Evolutionary conservation across 352 stramenopile species (phyloP), one percentile per base, ranked within the genome.

Genomic region (Phytophthora brassicae): DNA sequence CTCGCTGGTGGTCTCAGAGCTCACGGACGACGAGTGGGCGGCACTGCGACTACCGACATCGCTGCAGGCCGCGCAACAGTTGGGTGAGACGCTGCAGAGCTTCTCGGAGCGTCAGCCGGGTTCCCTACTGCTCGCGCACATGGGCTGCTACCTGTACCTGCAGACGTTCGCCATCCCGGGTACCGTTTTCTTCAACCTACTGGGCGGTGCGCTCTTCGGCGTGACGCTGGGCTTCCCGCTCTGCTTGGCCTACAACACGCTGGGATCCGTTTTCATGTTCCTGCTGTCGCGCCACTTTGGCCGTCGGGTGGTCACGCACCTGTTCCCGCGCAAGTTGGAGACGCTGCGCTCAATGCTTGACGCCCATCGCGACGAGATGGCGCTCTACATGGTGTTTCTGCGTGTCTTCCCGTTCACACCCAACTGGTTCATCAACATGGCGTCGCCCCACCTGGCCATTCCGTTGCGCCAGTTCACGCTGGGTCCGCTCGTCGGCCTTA

Each of bases 371-470:
- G 70, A 89, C 59, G 81, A 93, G 60, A 75, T 93, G 52, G 77
- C 71, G 58, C 66, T 91, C n/a, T 93, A 93, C 68, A 90, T 91
- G 76, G 68, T 91, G 20, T 93, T 91, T 61, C 51, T 93, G 49
- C 79, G 84, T 26, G 80, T 93, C 4, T 93, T 93, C 58, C 84
- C 84, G 24, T 91, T 93, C 64, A 89, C 84, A 16, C 84, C 84
- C 61, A 93, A 93, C 60, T 93, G 84, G 84, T 93, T 93, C 50
- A 89, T 93, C 72, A 93, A 93, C 75, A 68, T 93, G 68, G 83
- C 84, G 56, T 88, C 84, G 31, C 81, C 84, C 31, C 84, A 93
- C 39, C 55, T 93, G 44, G 66, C 75, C 20, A 91, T 93, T 54
- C 79, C 84, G 23, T 28, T 93, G 31, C 17, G 60, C 12, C 74